Base-by-base conservation (phyloP, 129 eudicot genomes). In the Helianthus tuberosus region DNA sequence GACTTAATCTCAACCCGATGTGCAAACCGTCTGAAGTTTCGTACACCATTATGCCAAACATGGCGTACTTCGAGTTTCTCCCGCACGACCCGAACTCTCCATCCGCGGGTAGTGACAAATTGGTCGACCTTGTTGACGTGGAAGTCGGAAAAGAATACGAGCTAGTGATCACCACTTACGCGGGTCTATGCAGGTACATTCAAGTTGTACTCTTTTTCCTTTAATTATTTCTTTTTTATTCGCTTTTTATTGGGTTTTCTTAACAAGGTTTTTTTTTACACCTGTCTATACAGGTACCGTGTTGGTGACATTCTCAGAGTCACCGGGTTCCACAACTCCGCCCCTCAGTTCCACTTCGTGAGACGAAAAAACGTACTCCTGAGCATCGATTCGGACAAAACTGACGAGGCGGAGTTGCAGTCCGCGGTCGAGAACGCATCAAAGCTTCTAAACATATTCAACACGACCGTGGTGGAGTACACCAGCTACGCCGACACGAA, bases 1-100 rank as follows among this genome's bases (percentile, higher is more conserved):
- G 98, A 25, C 84, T 93, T 72, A 93, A 93, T 46, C 86, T 93
- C n/a, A 93, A 90, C 82, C 98, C 98, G 51, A 90, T 93, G 96
- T 76, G 84, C 59, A 88, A 90, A 69, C 96, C 98, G 0, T 76
- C 96, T 0, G 89, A 93, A 66, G 98, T 93, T 4, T 93, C 96
- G 0, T 93, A 93, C 78, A 93, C 98, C 50, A 90, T 93, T 83
- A 93, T 93, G 98, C 98, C 98, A 4, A 93, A 93, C 89, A 90
- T 93, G 98, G 98, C 90, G 38, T 93, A 93, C 75, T 93, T 93
- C 67, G 98, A 93, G 86, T 93, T 93, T 69, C 76, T 93, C 11
- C 96, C 96, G 0, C 85, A 87, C 41, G 94, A 83, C 13, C 77
- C 89, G 11, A 68, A 76, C 77, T 75, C 89, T 3, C 8, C 54